Evolutionary conservation across 192 early-diverging fungal species (phyloP).

Genomic region (Backusella psychrophila): DNA sequence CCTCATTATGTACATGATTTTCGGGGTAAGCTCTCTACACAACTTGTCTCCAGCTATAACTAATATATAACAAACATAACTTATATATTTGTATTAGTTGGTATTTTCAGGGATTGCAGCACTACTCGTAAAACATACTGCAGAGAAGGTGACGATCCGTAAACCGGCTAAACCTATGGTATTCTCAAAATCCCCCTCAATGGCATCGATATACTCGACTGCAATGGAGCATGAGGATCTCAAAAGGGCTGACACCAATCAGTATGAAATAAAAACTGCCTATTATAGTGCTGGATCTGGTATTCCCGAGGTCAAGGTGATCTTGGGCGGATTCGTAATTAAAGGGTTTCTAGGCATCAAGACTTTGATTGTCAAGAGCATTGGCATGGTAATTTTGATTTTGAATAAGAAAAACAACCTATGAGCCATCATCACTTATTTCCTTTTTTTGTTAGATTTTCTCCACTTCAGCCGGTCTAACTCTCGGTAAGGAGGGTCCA

Average conservation of each 20-base stretch:
- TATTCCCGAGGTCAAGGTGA: slow-evolving; percentile 93
- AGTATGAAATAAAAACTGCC: slow-evolving; percentile 53
- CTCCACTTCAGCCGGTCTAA: slow-evolving; percentile 80
- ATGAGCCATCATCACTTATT: neutral
- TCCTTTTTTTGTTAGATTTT: slow-evolving; percentile 47
- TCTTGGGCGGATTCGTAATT: slow-evolving; percentile 92
- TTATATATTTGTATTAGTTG: slow-evolving; percentile 19
- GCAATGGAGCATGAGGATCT: neutral
- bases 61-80: neutral
- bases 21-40: slow-evolving; percentile 33
- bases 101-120: slow-evolving; percentile 59
- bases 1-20: slow-evolving; percentile 34
- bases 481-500: slow-evolving; percentile 90
- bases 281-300: slow-evolving; percentile 89
- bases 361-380: slow-evolving; percentile 90
- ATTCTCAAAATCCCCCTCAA: slow-evolving; percentile 5
- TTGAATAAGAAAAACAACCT: neutral
- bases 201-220: neutral
- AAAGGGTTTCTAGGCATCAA: slow-evolving; percentile 86
- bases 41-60: neutral
- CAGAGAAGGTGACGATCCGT: slow-evolving; percentile 34
- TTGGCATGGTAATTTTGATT: slow-evolving; percentile 67
- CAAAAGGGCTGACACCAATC: neutral
- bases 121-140: slow-evolving; percentile 57
- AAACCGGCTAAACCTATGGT: slow-evolving; percentile 11